Base-by-base conservation (phyloP, 1,139 yeast species). In the Yamadazyma trypodendri region DNA sequence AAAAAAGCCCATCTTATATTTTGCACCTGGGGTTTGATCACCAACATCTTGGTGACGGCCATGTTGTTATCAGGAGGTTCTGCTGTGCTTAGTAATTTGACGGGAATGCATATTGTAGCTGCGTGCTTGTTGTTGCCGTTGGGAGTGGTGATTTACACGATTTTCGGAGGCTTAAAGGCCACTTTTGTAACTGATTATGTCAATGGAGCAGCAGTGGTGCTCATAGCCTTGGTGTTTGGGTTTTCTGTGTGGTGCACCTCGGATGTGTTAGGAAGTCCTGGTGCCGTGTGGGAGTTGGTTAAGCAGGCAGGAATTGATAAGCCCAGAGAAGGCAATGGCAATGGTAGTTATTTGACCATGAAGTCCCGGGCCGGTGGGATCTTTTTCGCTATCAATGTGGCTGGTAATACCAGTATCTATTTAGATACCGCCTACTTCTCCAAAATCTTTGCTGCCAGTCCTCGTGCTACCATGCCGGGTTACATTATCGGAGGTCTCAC, bases 371-470 rank as follows among this genome's bases (percentile, higher is more conserved):
- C 74, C 12, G 95, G 94, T 34, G 94, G 94, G 44, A 82, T 87
- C 37, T 88, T 87, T 68, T 81, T 86, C 49, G 88, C 85, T 28
- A 83, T 86, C 56, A 85, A 87, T 61, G 68, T 85, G 48, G 84
- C 86, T 34, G 96, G 96, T 43, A 86, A 86, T 62, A 95, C 95
- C 39, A 86, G 95, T 16, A 95, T 87, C 16, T 87, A 86, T 58
- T 68, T 88, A 54, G 96, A 88, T 58, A 84, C 84, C 51, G 95
- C 95, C 29, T 89, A 88, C 63, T 88, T 90, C 81, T 84, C 85
- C 63, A 84, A 85, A 63, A 95, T 95, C 5, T 84, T 88, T 59
- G 90, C 95, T 33, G 85, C 95, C 10, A 72, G 81, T 45, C 94
- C 96, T 13, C 84, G 79, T 3, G 81, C 94, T 27, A 87, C 95